Percentiles rank a stretch among this genome's conserved stretches.
These are phyloP conservation scores for Acacia acuminata DNA, from an alignment of 306 rosid species.

Conservation along the genomic window DNA sequence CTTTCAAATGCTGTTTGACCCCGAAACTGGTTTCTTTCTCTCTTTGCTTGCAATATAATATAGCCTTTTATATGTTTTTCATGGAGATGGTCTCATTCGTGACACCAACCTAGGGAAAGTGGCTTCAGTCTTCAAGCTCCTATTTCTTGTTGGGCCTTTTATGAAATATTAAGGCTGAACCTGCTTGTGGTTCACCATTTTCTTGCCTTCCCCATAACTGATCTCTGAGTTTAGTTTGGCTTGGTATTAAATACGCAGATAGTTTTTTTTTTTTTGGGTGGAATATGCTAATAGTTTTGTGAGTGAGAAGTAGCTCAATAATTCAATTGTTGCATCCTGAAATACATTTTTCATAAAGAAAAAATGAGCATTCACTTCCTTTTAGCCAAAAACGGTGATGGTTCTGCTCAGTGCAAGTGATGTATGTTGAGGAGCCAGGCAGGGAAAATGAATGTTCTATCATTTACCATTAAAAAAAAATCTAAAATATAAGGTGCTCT, in stretches of 20 bases:
- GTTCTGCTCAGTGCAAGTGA: no score
- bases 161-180: not conserved
- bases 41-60: no score
- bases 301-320: not conserved
- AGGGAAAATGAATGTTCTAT: not conserved
- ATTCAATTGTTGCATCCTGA: not conserved
- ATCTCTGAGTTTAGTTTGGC: not conserved
- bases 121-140: not conserved
- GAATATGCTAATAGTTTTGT: not conserved
- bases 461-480: not conserved
- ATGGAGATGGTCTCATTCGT: no score
- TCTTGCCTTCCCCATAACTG: not conserved
- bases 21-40: not conserved
- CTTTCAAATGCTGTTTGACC: conserved; percentile 9
- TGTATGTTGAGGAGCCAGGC: not conserved
- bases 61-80: no score
- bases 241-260: not conserved
- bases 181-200: not conserved
- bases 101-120: not conserved
- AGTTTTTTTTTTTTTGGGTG: no score
- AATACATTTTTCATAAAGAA: not conserved
- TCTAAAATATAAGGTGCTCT: not conserved
- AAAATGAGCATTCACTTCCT: not conserved
- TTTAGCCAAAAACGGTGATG: no score
- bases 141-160: not conserved